Evolutionary conservation across 176 grass and related monocot species (phyloP), one percentile per base, ranked within the genome.

Genomic region (Aegilops tauschii): DNA sequence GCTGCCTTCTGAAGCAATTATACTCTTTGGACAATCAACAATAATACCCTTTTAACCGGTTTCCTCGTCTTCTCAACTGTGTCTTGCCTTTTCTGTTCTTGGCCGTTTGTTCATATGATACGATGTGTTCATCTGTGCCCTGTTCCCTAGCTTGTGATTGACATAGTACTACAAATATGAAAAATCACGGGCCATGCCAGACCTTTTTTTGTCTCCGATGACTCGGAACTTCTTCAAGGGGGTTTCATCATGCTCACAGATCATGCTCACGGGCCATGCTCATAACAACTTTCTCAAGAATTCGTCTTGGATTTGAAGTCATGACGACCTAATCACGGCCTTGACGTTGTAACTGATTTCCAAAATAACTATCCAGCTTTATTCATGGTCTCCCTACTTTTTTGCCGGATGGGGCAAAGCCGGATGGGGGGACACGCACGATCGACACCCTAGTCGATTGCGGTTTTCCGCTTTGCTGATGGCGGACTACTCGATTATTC

Each of bases 301-400:
- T 74, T 47, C 44, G 1, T 47, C 12, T 47, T 47, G 44, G 44
- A 47, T 47, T 47, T 47, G 12, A 47, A 47, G 11, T 47, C 44
- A 47, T 47, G 67, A 79, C 2, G 9, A 61, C 25, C 66, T 45
- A 28, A 65, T 54, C 50, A 52, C 49, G 49, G 49, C 12, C 44
- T 17, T 32, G 9, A 6, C 47, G 37, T 65, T 69, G 77, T 27
- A 34, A 73, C 32, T 6, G 32, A 34, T 16, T 23, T 20, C 13
- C 29, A 72, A n/a, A 65, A 34, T 42, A 16, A 17, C 21, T 73
- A 36, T 63, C 85, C 50, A 12, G 5, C 73, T 90, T 87, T 56
- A 66, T 83, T 12, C 27, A 21, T n/a, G 80, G 42, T 35, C 80
- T 73, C 72, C 89, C 30, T 83, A 36, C 63, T 90, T 83, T 79